These are phyloP conservation scores for Lactarius psammicola DNA, from an alignment of 768 basidiomycete species.

Conservation along the genomic window DNA sequence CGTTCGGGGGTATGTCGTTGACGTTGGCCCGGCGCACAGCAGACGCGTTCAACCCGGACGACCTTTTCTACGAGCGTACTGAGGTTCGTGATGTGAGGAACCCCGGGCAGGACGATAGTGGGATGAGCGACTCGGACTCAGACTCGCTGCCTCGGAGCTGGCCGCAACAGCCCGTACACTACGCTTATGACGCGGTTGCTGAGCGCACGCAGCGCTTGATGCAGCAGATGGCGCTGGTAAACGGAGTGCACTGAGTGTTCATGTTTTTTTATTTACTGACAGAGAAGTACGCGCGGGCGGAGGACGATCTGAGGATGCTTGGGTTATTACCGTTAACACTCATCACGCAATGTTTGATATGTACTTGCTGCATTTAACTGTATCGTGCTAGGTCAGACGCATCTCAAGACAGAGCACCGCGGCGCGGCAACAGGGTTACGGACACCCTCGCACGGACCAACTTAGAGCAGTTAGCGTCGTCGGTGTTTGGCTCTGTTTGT, in stretches of 20 bases:
- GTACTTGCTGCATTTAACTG: constrained; percentile 22
- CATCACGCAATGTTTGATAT: constrained; percentile 27
- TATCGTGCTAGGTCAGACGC: constrained; percentile 8
- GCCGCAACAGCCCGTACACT: constrained; percentile 54
- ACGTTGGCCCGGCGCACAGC: constrained; percentile 2
- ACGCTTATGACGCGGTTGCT: constrained; percentile 92
- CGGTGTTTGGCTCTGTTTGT: constrained; percentile 23
- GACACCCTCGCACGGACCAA: not conserved
- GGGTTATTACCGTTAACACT: constrained; percentile 15
- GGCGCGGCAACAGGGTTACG: not conserved
- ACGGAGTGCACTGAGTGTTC: constrained; percentile 32
- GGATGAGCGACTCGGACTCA: constrained; percentile 45
- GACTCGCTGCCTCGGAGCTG: constrained; percentile 45
- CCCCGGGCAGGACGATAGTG: constrained; percentile 34
- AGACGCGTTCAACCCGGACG: constrained; percentile 56
- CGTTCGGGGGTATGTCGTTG: constrained; percentile 1
- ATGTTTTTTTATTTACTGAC: not conserved
- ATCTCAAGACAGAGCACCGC: too few relatives aligned
- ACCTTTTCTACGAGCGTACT: constrained; percentile 49
- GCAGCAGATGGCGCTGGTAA: constrained; percentile 34
- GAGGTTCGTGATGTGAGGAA: constrained; percentile 35
- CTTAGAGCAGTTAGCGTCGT: not conserved
- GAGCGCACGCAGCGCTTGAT: constrained; percentile 69
- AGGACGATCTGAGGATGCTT: constrained; percentile 11
- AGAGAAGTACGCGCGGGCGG: not conserved